These are phyloP conservation scores for Ceriops decandra DNA, from an alignment of 345 rosid species.

Conservation along the genomic window DNA sequence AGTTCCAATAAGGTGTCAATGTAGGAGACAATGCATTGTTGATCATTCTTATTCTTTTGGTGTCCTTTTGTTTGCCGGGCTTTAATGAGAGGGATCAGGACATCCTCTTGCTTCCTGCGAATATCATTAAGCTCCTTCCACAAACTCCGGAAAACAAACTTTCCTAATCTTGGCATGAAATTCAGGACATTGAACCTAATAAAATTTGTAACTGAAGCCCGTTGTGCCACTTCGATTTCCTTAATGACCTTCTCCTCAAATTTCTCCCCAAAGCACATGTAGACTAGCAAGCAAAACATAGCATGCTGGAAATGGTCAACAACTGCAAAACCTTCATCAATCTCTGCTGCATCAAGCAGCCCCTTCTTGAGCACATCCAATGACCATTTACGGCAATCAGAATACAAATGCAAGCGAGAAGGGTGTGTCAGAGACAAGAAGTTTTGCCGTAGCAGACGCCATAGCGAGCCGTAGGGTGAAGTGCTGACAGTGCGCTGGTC, in stretches of 20 bases:
- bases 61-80: neutral
- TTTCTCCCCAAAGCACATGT: conserved; percentile 20
- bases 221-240: conserved; percentile 2
- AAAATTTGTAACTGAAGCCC: conserved; percentile 12
- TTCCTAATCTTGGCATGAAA: conserved; percentile 11
- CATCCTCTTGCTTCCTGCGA: neutral
- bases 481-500: conserved; percentile 3
- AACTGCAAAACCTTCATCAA: neutral
- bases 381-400: conserved; percentile 8
- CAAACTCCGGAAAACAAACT: conserved; percentile 2
- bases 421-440: neutral
- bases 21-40: neutral
- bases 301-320: conserved; percentile 11
- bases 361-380: neutral
- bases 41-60: neutral
- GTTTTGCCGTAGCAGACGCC: conserved; percentile 9
- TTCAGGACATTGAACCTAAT: conserved; percentile 13
- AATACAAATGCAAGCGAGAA: conserved; percentile 10
- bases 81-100: conserved; percentile 10
- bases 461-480: conserved; percentile 4
- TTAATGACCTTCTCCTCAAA: neutral
- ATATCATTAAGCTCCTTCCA: conserved; percentile 13
- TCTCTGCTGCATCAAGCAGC: neutral
- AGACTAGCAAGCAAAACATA: conserved; percentile 6
- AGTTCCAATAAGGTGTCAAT: conserved; percentile 8